phyloP scores from a whole-genome alignment of 345 rosid genomes.

The Sonneratia caseolaris region DNA sequence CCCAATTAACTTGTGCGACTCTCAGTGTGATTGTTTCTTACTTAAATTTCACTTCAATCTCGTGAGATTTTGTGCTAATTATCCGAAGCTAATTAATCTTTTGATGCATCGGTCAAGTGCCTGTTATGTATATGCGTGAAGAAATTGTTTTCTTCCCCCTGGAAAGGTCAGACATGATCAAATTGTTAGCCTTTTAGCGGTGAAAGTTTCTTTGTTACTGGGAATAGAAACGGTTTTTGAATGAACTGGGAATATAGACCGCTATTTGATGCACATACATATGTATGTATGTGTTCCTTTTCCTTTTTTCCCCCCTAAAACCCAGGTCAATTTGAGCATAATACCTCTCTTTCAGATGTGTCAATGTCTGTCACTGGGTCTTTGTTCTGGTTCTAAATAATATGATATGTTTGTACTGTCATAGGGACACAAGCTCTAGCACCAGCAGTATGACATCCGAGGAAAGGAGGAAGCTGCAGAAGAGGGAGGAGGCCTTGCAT shows the following conservation, averaged over 20 bases:
- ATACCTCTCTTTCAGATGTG: not conserved
- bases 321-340: not conserved
- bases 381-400: not conserved
- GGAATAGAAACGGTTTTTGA: no score
- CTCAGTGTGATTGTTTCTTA: not conserved
- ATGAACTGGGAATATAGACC: no score
- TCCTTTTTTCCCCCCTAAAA: no score
- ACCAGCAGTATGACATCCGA: conserved; percentile 34
- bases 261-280: no score
- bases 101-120: no score
- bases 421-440: conserved; percentile 54
- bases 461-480: conserved; percentile 53
- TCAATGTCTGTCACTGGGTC: not conserved
- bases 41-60: not conserved
- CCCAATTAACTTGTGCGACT: conserved; percentile 55
- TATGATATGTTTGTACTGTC: not conserved
- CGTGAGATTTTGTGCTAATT: not conserved
- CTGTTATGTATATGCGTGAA: no score
- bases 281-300: no score
- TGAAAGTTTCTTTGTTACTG: no score
- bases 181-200: no score
- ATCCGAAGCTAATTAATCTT: no score
- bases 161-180: no score
- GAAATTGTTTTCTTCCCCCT: no score
- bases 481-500: conserved; percentile 62